Evolutionary conservation across 495 filamentous ascomycete species (phyloP), one percentile per base, ranked within the genome.

Genomic region (Penicillium canescens): DNA sequence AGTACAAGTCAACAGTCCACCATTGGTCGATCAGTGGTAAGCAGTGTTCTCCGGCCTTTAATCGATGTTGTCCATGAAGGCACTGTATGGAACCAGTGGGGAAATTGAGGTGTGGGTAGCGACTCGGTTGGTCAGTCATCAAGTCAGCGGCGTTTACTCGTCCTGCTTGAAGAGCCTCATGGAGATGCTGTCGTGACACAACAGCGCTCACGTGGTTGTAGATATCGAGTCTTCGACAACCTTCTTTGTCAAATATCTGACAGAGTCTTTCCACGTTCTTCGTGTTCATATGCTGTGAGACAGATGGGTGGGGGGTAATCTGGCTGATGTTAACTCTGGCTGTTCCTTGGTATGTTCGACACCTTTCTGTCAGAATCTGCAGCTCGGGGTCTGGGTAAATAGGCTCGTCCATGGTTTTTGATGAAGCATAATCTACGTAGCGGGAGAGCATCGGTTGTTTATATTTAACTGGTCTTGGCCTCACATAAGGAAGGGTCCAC

Each of bases 1-100:
- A 49, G 50, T 75, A 76, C 8, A 76, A 40, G 42, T 78, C 56
- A n/a, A 75, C 67, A 16, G 59, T 62, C 71, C 67, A 77, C 67
- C 66, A 72, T 24, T 39, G 61, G 36, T 78, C 63, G 16, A 26
- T 45, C 4, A 52, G 53, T 4, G 59, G 26, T 16, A 71, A 38
- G 44, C 54, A 14, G 7, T 70, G 57, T 45, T 54, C 43, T 3
- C 42, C 67, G 7, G 69, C 71, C 49, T 65, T 51, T 12, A 74
- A 43, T 6, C 70, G 50, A 54, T 75, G 63, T 51, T 63, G 66
- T 24, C 71, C 65, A 45, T 76, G 64, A 18, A 75, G 67, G 28
- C 57, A 70, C 14, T 65, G 24, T 36, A 74, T 31, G 6, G 61
- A 52, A 6, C 48, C 34, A 38, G 21, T 3, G 12, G 26, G 10